phyloP scores from a whole-genome alignment of 805 yeast species.

The Wickerhamomyces canadensis region DNA sequence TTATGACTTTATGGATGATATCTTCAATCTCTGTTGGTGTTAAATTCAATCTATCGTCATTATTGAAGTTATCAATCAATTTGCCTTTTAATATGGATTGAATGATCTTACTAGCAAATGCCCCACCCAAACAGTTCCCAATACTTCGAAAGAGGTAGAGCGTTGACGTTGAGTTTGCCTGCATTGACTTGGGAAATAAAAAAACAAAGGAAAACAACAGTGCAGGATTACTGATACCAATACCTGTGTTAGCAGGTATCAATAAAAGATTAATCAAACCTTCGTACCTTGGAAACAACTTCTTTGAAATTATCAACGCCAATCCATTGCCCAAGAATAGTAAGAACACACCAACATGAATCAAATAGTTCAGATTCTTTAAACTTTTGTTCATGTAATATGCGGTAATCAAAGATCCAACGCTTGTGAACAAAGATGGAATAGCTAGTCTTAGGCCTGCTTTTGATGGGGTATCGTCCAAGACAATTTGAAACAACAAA shows the following conservation, averaged over 20 bases:
- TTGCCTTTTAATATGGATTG: constrained; percentile 5
- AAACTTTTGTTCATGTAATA: constrained; percentile 29
- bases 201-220: constrained; percentile 63
- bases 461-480: constrained; percentile 34
- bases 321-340: constrained; percentile 33
- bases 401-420: constrained; percentile 37
- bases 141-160: constrained; percentile 60
- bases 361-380: constrained; percentile 24
- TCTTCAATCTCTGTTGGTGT: constrained; percentile 5
- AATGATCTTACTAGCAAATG: constrained; percentile 28
- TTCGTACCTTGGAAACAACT: constrained; percentile 26
- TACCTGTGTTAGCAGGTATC: constrained; percentile 42
- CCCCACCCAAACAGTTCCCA: constrained; percentile 58
- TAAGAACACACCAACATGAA: constrained; percentile 29
- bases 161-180: constrained; percentile 59
- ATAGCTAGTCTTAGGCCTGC: constrained; percentile 37
- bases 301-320: constrained; percentile 35
- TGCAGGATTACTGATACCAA: constrained; percentile 55
- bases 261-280: constrained; percentile 33
- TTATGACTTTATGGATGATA: constrained; percentile 9
- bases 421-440: constrained; percentile 37
- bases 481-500: constrained; percentile 34
- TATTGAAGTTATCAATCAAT: constrained; percentile 9
- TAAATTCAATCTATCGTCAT: constrained; percentile 1
- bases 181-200: constrained; percentile 56